phyloP scores from a whole-genome alignment of 495 filamentous ascomycete species.

The Aspergillus bridgeri region DNA sequence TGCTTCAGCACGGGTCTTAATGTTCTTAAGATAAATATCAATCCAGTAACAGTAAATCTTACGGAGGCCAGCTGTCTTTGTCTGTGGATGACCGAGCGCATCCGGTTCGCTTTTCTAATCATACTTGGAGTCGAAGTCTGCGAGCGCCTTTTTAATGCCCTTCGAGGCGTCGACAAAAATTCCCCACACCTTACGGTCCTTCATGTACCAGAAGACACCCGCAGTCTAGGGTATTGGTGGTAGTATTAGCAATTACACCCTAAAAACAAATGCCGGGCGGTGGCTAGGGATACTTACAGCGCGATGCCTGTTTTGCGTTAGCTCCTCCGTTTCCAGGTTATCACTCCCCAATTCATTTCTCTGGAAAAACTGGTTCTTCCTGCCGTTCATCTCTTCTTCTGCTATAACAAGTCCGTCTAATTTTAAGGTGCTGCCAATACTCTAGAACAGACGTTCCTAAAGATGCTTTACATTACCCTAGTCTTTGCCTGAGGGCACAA shows the following conservation, averaged over 20 bases:
- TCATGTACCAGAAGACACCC: slow-evolving; percentile 5
- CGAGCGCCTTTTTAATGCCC: slow-evolving; percentile 1
- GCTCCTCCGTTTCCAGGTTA: neutral
- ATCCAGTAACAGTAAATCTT: slow-evolving; percentile 5
- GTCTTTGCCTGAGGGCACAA: too few relatives aligned
- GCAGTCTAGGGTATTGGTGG: neutral
- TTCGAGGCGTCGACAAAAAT: slow-evolving; percentile 1
- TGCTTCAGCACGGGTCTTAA: neutral
- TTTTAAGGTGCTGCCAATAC: neutral
- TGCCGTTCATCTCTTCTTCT: neutral
- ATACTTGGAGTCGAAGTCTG: neutral
- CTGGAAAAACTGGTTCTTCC: neutral
- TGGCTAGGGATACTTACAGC: neutral
- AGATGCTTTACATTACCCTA: neutral
- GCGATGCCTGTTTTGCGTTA: neutral
- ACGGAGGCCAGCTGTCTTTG: neutral
- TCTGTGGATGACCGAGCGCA: neutral
- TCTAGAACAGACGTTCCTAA: neutral
- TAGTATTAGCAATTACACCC: neutral
- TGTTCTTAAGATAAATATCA: neutral
- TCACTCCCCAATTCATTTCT: neutral
- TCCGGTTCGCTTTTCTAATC: neutral
- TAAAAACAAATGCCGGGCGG: neutral
- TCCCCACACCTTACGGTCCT: neutral
- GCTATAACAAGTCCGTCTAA: neutral